Conservation (phyloP, 805 yeast species). For the Wickerhamiella spandovensis region DNA sequence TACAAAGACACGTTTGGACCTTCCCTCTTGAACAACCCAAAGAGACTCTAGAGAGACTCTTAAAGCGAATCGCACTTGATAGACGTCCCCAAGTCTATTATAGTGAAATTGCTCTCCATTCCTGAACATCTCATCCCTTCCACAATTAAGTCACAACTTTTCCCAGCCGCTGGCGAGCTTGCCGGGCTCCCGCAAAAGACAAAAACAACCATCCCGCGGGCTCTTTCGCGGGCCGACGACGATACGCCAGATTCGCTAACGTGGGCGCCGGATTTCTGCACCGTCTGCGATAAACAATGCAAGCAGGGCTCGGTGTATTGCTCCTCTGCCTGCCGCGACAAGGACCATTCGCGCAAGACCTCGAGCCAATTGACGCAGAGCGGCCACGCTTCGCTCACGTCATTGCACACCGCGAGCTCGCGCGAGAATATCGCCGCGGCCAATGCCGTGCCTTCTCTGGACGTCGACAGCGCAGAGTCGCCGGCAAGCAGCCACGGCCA, state of each 20-base stretch:
- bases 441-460: neutral
- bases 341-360: constrained; percentile 4
- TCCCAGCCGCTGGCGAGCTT: neutral
- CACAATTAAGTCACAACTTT: neutral
- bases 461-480: constrained; percentile 8
- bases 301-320: constrained; percentile 33
- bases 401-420: neutral
- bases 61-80: too few relatives aligned
- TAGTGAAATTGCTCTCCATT: too few relatives aligned
- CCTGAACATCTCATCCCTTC: neutral
- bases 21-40: too few relatives aligned
- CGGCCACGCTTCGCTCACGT: neutral
- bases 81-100: too few relatives aligned
- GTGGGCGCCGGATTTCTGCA: constrained; percentile 42
- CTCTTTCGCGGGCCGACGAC: neutral
- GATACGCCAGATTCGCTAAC: constrained; percentile 7
- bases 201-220: neutral
- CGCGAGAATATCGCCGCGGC: neutral
- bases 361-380: neutral
- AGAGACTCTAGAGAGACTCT: too few relatives aligned
- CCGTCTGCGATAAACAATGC: constrained; percentile 43
- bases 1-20: neutral
- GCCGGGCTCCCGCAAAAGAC: neutral
- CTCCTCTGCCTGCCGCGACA: constrained; percentile 30
- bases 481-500: constrained; percentile 4